A percentile compares a stretch with the other conserved stretches of the same genome.
Evolutionary conservation across 441 rosid genomes (phyloP).

Genomic region (Pelargonium citronellum): DNA sequence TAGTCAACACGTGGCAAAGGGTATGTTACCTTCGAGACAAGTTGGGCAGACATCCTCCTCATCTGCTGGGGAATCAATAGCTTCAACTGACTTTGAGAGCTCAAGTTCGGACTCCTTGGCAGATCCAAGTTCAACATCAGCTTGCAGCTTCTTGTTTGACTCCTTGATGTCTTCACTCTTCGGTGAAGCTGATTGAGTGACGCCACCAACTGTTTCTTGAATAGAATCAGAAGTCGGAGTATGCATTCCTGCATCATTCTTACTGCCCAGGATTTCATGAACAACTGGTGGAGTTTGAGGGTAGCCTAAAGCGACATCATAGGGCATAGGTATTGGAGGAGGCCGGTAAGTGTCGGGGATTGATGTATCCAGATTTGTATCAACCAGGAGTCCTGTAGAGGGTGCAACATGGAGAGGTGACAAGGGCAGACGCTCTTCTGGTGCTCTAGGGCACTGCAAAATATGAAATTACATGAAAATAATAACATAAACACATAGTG

Average conservation of each 20-base stretch:
- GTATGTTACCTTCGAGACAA: constrained; percentile 74
- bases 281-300: constrained; percentile 41
- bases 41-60: constrained; percentile 84
- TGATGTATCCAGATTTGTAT: constrained; percentile 75
- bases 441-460: constrained; percentile 63
- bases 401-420: constrained; percentile 46
- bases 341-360: constrained; percentile 69
- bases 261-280: constrained; percentile 37
- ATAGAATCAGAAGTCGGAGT: constrained; percentile 37
- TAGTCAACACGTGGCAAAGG: constrained; percentile 6
- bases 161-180: constrained; percentile 44
- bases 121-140: constrained; percentile 43
- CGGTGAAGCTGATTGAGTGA: constrained; percentile 37
- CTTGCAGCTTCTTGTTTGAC: constrained; percentile 38
- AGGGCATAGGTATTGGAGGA: constrained; percentile 68
- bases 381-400: constrained; percentile 59
- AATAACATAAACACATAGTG: background rate
- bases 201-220: constrained; percentile 38
- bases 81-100: constrained; percentile 43
- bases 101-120: constrained; percentile 49
- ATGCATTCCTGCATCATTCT: constrained; percentile 39
- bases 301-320: constrained; percentile 41
- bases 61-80: constrained; percentile 35
- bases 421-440: constrained; percentile 65
- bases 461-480: constrained; percentile 13